Base-by-base conservation (phyloP, 306 rosid species). In the Glycine tomentella region DNA sequence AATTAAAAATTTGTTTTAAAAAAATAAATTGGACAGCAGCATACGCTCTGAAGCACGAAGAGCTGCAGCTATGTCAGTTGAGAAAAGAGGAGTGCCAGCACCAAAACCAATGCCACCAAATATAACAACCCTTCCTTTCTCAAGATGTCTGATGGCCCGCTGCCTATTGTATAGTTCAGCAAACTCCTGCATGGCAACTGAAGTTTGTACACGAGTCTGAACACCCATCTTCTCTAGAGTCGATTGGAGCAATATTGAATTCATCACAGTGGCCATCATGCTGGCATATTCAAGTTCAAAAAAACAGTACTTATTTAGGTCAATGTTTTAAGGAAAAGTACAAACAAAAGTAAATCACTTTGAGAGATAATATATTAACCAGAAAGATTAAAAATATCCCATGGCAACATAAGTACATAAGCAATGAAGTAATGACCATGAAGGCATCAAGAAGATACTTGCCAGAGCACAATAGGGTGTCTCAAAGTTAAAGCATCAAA, bases 201-300 rank as follows among this genome's bases (percentile, higher is more conserved):
- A 62, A 76, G 85, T 87, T 81, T 90, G 92, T 15, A 90, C 90
- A n/a, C 90, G 92, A 33, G 90, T 80, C 85, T 88, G 89, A 81
- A 90, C 75, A n/a, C 92, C 94, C 86, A 90, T 65, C 86, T 90
- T 90, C 90, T 90, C 94, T 1, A 90, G 85, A 25, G 90, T 87
- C 44, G 94, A 90, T 86, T 90, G 94, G 50, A 90, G 89, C 75
- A 90, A 77, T 70, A 88, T 59, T 63, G 94, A 88, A 74, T 90
- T 90, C 90, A 88, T 90, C 86, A 90, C 87, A 46, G 94, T 87
- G 46, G 92, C 92, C 90, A 90, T 88, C 94, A 85, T 88, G 73
- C 92, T 90, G 87, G 69, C 11, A 74, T 31, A 74, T 44, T 61
- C 77, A 82, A 79, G 78, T 44, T 62, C 77, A 82, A 79, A 65